These are phyloP conservation scores for Kodamaea hsintzibuensis DNA, from an alignment of 805 yeast species.

Conservation along the genomic window DNA sequence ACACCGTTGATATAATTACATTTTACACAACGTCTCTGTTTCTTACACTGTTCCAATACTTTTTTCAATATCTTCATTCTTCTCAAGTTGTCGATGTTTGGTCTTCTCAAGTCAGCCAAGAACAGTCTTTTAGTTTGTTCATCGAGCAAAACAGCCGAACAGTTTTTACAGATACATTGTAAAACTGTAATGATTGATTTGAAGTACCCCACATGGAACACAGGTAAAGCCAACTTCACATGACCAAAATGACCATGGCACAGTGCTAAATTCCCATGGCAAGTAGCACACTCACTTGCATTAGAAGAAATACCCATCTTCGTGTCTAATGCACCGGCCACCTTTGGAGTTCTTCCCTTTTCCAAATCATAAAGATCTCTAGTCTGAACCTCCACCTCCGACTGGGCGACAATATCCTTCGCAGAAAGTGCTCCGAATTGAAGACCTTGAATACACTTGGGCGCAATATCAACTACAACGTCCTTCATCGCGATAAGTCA, in stretches of 20 bases:
- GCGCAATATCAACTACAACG: conserved; percentile 74
- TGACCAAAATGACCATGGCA: conserved; percentile 99
- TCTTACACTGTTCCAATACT: conserved; percentile 89
- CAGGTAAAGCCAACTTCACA: conserved; percentile 88
- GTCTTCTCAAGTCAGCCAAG: conserved; percentile 77
- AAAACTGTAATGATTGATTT: conserved; percentile 84
- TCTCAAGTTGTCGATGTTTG: conserved; percentile 85
- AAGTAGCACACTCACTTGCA: conserved; percentile 82
- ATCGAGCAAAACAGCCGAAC: conserved; percentile 75
- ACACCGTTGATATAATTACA: conserved; percentile 95
- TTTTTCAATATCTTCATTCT: conserved; percentile 86
- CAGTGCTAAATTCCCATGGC: conserved; percentile 87
- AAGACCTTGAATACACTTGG: conserved; percentile 85
- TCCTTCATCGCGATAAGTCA: conserved; percentile 36
- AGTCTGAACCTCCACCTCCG: conserved; percentile 90
- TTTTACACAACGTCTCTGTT: conserved; percentile 84
- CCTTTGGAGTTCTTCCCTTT: conserved; percentile 80
- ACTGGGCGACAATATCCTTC: conserved; percentile 86
- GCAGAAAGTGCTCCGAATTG: conserved; percentile 94
- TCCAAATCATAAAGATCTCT: conserved; percentile 91
- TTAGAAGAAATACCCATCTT: conserved; percentile 94
- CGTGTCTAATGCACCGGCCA: conserved; percentile 86
- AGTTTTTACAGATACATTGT: conserved; percentile 88
- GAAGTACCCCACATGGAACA: conserved; percentile 96
- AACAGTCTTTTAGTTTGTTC: conserved; percentile 71